phyloP scores from a whole-genome alignment of 371 early-diverging fungal species.

The Mucor velutinosus region DNA sequence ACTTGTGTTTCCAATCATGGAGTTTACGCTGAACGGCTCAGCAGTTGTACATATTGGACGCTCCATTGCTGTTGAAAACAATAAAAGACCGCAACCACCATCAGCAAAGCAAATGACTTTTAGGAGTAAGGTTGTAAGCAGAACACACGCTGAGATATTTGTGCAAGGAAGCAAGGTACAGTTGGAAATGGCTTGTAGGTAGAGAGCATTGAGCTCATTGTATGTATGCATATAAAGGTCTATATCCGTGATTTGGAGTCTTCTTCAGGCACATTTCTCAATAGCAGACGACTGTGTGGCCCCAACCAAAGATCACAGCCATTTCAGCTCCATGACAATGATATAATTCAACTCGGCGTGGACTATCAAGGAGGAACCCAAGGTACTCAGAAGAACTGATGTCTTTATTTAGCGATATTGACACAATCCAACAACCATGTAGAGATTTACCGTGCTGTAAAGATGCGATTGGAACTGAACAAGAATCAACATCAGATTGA shows the following conservation, averaged over 20 bases:
- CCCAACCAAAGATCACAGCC: conserved; percentile 82
- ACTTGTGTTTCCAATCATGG: conserved; percentile 76
- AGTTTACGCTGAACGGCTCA: conserved; percentile 64
- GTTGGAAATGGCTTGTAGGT: neutral
- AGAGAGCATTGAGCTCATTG: neutral
- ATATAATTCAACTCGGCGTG: conserved; percentile 91
- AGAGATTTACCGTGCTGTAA: conserved; percentile 75
- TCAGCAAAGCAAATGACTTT: conserved; percentile 67
- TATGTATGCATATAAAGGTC: conserved; percentile 56
- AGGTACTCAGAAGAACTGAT: conserved; percentile 45
- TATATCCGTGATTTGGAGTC: conserved; percentile 90
- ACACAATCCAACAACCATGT: neutral
- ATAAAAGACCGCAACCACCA: conserved; percentile 42
- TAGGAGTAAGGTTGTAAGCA: conserved; percentile 75
- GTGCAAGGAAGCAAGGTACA: conserved; percentile 51
- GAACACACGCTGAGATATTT: conserved; percentile 81
- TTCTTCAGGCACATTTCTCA: conserved; percentile 95
- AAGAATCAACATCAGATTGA: conserved; percentile 60
- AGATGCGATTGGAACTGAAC: conserved; percentile 77
- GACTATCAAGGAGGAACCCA: conserved; percentile 93
- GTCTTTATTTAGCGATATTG: neutral
- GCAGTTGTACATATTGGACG: conserved; percentile 69
- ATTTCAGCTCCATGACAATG: conserved; percentile 82
- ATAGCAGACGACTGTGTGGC: conserved; percentile 84
- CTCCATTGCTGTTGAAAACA: conserved; percentile 58